A percentile compares a stretch with the other conserved stretches of the same genome.
phyloP scores from a whole-genome alignment of 352 stramenopile species.

The Phytophthora sp. region DNA sequence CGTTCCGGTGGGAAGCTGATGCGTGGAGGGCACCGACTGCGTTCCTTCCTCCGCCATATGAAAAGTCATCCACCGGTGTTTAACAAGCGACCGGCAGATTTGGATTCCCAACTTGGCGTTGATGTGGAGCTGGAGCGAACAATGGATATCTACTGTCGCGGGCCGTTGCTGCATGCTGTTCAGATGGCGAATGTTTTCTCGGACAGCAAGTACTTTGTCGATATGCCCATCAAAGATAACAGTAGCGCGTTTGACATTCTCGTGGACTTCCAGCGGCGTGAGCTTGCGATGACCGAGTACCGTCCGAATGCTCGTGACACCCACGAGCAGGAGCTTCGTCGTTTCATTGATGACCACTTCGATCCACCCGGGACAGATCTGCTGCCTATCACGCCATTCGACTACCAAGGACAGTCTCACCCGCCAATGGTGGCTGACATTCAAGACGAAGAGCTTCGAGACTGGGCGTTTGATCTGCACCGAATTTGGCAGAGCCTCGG shows the following conservation, averaged over 20 bases:
- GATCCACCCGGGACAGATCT: slow-evolving; percentile 80
- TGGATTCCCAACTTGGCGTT: slow-evolving; percentile 25
- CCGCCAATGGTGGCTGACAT: slow-evolving; percentile 67
- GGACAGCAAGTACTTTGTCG: slow-evolving; percentile 94
- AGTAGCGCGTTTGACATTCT: slow-evolving; percentile 74
- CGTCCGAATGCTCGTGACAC: slow-evolving; percentile 17
- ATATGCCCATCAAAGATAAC: slow-evolving; percentile 91
- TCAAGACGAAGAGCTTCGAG: slow-evolving; percentile 48
- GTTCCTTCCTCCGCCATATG: slow-evolving; percentile 31
- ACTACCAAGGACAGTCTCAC: slow-evolving; percentile 60
- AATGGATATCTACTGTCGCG: slow-evolving; percentile 82
- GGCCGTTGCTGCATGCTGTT: slow-evolving; percentile 68
- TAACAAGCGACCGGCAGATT: slow-evolving; percentile 16
- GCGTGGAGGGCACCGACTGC: slow-evolving; percentile 27
- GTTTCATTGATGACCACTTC: slow-evolving; percentile 87
- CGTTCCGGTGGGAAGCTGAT: slow-evolving; percentile 34
- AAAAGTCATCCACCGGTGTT: slow-evolving; percentile 24
- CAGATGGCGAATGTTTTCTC: slow-evolving; percentile 81
- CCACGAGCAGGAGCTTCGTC: slow-evolving; percentile 51
- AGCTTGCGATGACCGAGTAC: slow-evolving; percentile 65
- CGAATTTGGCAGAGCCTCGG: slow-evolving; percentile 78
- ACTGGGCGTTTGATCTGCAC: slow-evolving; percentile 79
- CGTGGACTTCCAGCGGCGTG: slow-evolving; percentile 66
- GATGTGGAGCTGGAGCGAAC: slow-evolving; percentile 58
- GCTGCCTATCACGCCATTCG: slow-evolving; percentile 65